Percentiles rank a stretch among this genome's conserved stretches.
phyloP scores from a whole-genome alignment of 495 filamentous ascomycete genomes.

The Penicillium paradoxum region DNA sequence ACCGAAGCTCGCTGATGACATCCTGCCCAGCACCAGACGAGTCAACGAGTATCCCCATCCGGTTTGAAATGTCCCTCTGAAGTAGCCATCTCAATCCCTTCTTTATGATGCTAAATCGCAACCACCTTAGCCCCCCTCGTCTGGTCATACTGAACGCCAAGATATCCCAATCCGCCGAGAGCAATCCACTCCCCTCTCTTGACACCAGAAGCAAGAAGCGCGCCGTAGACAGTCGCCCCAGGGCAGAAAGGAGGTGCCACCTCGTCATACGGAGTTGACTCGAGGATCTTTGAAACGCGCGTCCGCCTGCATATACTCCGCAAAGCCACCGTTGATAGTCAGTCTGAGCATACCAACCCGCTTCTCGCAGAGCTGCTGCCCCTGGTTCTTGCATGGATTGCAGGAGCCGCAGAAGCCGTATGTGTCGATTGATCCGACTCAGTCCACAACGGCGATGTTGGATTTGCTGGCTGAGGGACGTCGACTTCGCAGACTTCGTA shows the following conservation, averaged over 20 bases:
- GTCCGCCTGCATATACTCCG: not conserved
- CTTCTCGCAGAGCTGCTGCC: not conserved
- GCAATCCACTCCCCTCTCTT: not conserved
- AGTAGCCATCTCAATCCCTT: constrained; percentile 3
- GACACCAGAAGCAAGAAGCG: not conserved
- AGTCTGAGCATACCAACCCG: not conserved
- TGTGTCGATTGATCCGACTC: not conserved
- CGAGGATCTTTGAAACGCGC: not conserved
- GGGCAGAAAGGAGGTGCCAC: not conserved
- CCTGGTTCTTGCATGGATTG: not conserved
- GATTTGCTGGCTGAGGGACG: not conserved
- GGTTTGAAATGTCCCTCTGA: constrained; percentile 1
- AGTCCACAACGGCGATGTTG: not conserved
- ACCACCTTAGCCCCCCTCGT: constrained; percentile 3
- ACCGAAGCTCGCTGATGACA: too few species aligned
- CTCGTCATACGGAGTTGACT: not conserved
- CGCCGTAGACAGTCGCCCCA: not conserved
- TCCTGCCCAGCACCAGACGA: not conserved
- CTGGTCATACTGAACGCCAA: not conserved
- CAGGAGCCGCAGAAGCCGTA: not conserved
- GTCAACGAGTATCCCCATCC: constrained; percentile 3
- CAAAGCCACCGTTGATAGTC: not conserved
- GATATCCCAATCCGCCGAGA: too few species aligned
- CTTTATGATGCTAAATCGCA: constrained; percentile 9
- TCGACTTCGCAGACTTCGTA: not conserved